Evolutionary conservation across 1,284 basidiomycete genomes (phyloP), one percentile per base, ranked within the genome.

Genomic region (Stereum hirsutum): DNA sequence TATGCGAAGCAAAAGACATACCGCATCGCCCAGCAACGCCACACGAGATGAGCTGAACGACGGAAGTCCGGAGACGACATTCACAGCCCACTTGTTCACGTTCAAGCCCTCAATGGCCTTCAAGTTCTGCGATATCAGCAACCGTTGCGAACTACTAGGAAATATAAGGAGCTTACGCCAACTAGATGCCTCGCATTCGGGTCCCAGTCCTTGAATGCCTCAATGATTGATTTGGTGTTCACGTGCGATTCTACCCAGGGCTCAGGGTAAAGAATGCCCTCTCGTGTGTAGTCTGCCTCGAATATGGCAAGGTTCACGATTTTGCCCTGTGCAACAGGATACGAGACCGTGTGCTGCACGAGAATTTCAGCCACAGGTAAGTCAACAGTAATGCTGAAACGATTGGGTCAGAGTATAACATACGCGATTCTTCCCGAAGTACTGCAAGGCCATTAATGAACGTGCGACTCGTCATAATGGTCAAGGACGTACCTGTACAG

Each of bases 21-120:
- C 64, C 55, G 75, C 72, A 52, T 78, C 75, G 1, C 75, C 75
- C 3, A 78, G 35, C 8, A 78, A 57, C 0, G 60, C 71, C 5
- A 74, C 70, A 4, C 64, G 56, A 24, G 61, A 63, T 7, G 58
- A 55, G 5, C 60, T 61, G 42, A 61, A 69, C 11, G 66, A 54
- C 0, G 59, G 61, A 19, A 78, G 55, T 3, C 63, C 61, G 26
- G 58, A 56, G 1, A 70, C 57, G 3, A 58, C 64, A 48, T 76
- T 70, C 4, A 76, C 64, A 0, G 68, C 74, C 75, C 75, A 78
- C 42, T 64, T 53, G 12, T 59, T 68, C 6, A 68, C 60, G 26
- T 55, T 58, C 21, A 34, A 14, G 11, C 28, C 40, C 10, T 64
- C 57, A 4, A 71, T 53, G 33, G 57, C 57, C 69, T 72, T n/a